A percentile compares a stretch with the other conserved stretches of the same genome.
Evolutionary conservation across 129 eudicot species (phyloP).

Genomic region (Smallanthus sonchifolius): DNA sequence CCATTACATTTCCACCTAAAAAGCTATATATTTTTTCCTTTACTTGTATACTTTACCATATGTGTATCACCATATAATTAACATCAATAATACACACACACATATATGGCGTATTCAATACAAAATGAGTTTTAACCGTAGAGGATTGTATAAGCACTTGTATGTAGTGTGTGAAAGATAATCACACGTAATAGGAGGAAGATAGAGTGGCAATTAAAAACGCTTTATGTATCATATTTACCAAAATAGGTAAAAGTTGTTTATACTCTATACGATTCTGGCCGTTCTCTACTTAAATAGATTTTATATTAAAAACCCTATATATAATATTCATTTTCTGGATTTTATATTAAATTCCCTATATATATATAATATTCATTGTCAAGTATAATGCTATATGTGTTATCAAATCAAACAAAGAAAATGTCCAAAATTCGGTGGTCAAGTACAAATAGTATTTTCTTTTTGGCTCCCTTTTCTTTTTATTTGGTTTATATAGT

Average conservation of each 20-base stretch:
- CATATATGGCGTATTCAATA: not conserved
- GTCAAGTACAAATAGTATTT: constrained; percentile 26
- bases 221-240: too few species aligned
- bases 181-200: too few species aligned
- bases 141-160: too few species aligned
- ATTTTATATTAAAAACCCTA: too few species aligned
- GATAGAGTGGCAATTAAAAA: too few species aligned
- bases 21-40: constrained; percentile 9
- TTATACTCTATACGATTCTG: too few species aligned
- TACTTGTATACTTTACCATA: not conserved
- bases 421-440: not conserved
- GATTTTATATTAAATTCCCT: too few species aligned
- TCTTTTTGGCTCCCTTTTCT: constrained; percentile 31
- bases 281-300: too few species aligned
- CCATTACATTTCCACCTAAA: constrained; percentile 34
- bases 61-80: not conserved
- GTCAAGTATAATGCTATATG: not conserved
- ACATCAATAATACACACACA: not conserved
- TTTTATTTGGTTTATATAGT: constrained; percentile 26
- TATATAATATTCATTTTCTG: not conserved
- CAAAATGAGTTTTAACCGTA: too few species aligned
- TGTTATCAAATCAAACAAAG: not conserved
- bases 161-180: too few species aligned
- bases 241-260: too few species aligned
- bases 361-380: not conserved